phyloP scores from a whole-genome alignment of 306 rosid species.

The Quercus alba region DNA sequence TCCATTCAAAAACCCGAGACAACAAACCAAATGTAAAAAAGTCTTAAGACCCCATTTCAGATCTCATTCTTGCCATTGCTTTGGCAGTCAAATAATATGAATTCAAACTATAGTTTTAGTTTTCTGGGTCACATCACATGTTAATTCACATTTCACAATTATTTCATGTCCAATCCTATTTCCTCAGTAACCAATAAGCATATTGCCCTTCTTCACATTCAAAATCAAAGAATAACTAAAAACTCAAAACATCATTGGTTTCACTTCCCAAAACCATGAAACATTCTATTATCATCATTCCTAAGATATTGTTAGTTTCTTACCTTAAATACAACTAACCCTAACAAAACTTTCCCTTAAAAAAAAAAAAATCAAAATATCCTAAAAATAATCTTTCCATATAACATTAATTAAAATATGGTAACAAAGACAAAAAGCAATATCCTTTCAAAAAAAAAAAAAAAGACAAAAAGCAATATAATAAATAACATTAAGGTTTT shows the following conservation, averaged over 20 bases:
- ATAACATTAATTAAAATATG: neutral
- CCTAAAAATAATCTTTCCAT: neutral
- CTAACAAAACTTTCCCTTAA: neutral
- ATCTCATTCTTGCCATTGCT: neutral
- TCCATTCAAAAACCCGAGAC: neutral
- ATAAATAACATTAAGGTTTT: neutral
- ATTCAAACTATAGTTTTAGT: neutral
- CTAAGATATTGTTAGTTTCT: neutral
- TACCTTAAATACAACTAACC: neutral
- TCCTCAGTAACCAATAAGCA: neutral
- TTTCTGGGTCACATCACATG: neutral
- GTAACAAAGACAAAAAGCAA: neutral
- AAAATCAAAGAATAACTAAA: neutral
- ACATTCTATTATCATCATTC: neutral
- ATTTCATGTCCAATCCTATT: neutral
- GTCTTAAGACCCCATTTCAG: neutral
- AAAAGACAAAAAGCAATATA: neutral
- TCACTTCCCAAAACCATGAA: neutral
- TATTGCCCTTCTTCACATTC: neutral
- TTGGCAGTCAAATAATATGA: neutral
- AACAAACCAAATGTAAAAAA: neutral
- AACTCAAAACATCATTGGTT: neutral
- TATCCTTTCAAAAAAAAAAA: too few species aligned
- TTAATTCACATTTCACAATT: neutral
- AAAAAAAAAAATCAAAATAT: neutral